Percentiles rank a stretch among this genome's conserved stretches.
Evolutionary conservation across 75 land plant genomes (phyloP).

Genomic region (Cryptomeria japonica): DNA sequence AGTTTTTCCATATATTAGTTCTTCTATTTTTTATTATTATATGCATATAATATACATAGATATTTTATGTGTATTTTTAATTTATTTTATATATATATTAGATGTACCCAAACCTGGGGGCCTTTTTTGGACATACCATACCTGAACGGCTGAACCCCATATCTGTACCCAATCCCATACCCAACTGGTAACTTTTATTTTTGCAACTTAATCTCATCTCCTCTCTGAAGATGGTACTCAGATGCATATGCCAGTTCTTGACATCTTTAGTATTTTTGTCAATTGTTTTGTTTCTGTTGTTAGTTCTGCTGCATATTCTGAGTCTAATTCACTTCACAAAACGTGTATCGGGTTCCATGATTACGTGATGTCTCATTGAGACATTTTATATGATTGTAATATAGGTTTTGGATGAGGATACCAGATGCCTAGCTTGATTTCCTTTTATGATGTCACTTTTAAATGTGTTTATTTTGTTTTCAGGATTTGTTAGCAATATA

Average conservation of each 20-base stretch:
- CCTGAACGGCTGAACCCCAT: no score
- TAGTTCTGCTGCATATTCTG: not conserved
- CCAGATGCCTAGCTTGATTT: not conserved
- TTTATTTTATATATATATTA: no score
- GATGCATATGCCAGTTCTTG: not conserved
- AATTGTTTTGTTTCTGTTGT: not conserved
- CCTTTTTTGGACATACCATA: no score
- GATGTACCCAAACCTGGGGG: no score
- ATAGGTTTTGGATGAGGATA: no score
- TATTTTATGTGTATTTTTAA: no score
- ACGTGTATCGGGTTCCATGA: not conserved
- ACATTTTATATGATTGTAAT: not conserved
- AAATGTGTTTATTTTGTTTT: no score
- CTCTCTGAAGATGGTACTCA: not conserved
- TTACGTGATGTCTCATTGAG: not conserved
- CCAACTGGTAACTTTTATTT: not conserved
- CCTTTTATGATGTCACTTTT: not conserved
- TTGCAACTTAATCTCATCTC: not conserved
- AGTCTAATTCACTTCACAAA: not conserved
- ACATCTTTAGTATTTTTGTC: not conserved
- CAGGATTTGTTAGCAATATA: not conserved
- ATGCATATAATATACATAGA: no score
- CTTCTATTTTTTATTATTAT: no score
- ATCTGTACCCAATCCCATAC: not conserved
- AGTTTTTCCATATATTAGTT: no score